These are phyloP conservation scores for Oxalis stricta DNA, from an alignment of 441 rosid genomes.

Conservation along the genomic window DNA sequence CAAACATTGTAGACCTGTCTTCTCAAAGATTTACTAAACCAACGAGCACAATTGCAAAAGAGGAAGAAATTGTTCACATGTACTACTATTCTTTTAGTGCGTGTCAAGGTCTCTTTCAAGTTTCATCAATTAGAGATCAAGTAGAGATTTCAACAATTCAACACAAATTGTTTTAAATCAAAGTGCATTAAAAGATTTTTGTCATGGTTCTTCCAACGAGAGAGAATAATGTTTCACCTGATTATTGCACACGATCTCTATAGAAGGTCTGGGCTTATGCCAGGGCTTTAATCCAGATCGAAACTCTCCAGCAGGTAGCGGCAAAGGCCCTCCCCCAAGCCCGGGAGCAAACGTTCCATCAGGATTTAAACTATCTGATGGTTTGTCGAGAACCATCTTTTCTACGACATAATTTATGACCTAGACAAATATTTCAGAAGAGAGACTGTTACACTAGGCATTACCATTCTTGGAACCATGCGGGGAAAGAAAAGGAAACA, in stretches of 20 bases:
- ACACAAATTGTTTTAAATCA: not conserved
- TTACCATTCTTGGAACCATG: not conserved
- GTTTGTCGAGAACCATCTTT: constrained; percentile 89
- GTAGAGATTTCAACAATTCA: not conserved
- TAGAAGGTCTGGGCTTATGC: constrained; percentile 78
- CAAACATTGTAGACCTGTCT: too few species aligned
- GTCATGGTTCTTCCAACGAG: not conserved
- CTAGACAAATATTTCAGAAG: constrained; percentile 26
- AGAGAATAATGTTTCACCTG: constrained; percentile 45
- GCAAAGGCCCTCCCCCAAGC: constrained; percentile 46
- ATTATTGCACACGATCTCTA: constrained; percentile 94
- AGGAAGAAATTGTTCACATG: too few species aligned
- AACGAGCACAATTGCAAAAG: too few species aligned
- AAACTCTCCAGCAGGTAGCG: constrained; percentile 55
- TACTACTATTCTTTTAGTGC: too few species aligned
- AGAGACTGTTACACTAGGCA: not conserved
- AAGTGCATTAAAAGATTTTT: not conserved
- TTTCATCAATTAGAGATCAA: too few species aligned
- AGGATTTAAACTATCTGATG: constrained; percentile 41
- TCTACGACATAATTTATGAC: constrained; percentile 95
- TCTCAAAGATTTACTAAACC: too few species aligned
- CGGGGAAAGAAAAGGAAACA: not conserved
- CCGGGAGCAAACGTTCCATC: constrained; percentile 65
- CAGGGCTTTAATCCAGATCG: constrained; percentile 66
- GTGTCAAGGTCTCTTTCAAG: too few species aligned